Evolutionary conservation across 306 rosid genomes (phyloP), one percentile per base, ranked within the genome.

Genomic region (Glycine latifolia): DNA sequence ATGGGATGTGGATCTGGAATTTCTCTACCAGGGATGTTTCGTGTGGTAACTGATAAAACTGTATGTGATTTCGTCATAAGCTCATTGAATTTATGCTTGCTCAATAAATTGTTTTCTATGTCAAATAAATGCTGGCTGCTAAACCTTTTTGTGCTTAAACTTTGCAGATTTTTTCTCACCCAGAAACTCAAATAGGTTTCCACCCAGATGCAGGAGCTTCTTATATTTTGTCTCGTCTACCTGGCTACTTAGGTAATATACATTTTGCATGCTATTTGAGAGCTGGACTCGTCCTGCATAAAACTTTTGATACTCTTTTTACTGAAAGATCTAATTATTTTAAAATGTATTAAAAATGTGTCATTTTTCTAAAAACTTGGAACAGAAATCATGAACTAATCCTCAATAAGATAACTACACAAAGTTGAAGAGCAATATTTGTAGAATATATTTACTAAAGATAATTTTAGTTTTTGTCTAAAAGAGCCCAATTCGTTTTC

Each of bases 131-230:
- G 76, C 73, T 17, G 16, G 56, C 39, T 16, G 71, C 48, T 71
- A 10, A 77, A 10, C 31, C 47, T 55, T 81, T 75, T 72, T 71
- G 35, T 76, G 81, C 65, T 49, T 76, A 54, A 74, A 69, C 49
- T 76, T 75, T 65, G 73, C 92, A 93, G 99, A 71, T 87, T 69
- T 90, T 95, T 89, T 77, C 91, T 78, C 88, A 89, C 82, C 99
- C 99, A 37, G 98, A 95, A 87, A 89, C 91, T 86, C 99, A 91
- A 82, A 88, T 95, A 81, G 99, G 97, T 82, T 95, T 93, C 79
- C 99, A 95, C 82, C 99, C 98, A 76, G 99, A 93, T 87, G 92
- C 99, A 1, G 99, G 99, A 63, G 99, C 99, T 82, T 93, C 99
- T 63, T 93, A 83, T 85, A 88, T 88, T 82, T 97, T 95, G 76